These are phyloP conservation scores for Pestalotiopsis sp. DNA, from an alignment of 2,329 filamentous ascomycete genomes.

Conservation along the genomic window DNA sequence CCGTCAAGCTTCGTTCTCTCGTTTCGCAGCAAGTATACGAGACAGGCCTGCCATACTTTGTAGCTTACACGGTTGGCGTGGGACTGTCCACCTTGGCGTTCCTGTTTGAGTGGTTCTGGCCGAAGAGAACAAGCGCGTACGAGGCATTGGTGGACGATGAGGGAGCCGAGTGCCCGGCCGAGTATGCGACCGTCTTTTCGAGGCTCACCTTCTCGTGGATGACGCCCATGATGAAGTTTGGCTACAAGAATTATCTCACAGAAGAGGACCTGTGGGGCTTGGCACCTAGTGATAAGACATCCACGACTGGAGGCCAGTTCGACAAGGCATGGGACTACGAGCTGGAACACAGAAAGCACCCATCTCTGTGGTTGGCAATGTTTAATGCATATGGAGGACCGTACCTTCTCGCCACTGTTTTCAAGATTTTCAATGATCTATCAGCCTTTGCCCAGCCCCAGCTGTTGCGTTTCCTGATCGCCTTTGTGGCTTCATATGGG, in stretches of 20 bases:
- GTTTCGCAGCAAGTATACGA: constrained; percentile 75
- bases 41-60: constrained; percentile 72
- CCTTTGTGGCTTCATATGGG: constrained; percentile 79
- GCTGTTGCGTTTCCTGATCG: constrained; percentile 80
- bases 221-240: constrained; percentile 96
- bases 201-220: constrained; percentile 96
- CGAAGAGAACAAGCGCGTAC: constrained; percentile 71
- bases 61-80: constrained; percentile 72
- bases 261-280: constrained; percentile 97
- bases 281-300: constrained; percentile 77
- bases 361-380: constrained; percentile 85
- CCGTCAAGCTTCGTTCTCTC: constrained; percentile 84
- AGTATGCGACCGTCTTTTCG: constrained; percentile 94
- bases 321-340: constrained; percentile 77
- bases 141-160: constrained; percentile 59
- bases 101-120: constrained; percentile 80
- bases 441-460: constrained; percentile 91
- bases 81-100: constrained; percentile 74
- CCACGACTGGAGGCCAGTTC: constrained; percentile 70
- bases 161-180: constrained; percentile 67
- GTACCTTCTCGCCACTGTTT: constrained; percentile 78
- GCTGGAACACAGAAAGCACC: constrained; percentile 66
- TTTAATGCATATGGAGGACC: constrained; percentile 84
- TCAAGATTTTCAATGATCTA: constrained; percentile 87
- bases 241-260: constrained; percentile 88